phyloP scores from a whole-genome alignment of 2,329 filamentous ascomycete genomes.

The Phaeosphaeriaceae sp. region DNA sequence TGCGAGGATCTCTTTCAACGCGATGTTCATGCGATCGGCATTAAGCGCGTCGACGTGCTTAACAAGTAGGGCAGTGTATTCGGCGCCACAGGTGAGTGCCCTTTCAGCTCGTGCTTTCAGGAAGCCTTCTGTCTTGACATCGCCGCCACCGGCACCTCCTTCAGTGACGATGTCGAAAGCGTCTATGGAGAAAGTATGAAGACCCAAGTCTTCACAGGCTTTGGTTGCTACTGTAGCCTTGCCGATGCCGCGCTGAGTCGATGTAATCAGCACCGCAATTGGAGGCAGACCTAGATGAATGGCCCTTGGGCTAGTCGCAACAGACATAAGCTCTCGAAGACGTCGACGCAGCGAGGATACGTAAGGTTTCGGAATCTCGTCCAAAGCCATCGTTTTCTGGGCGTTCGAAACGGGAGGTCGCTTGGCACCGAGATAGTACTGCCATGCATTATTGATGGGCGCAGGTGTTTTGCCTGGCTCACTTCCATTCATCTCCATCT shows the following conservation, averaged over 20 bases:
- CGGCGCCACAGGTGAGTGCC: conserved; percentile 84
- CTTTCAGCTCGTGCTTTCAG: conserved; percentile 86
- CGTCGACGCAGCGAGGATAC: conserved; percentile 62
- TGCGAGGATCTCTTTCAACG: conserved; percentile 82
- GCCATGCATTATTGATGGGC: conserved; percentile 79
- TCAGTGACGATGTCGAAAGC: conserved; percentile 95
- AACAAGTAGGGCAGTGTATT: conserved; percentile 84
- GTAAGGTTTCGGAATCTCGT: conserved; percentile 51
- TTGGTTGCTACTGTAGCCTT: conserved; percentile 80
- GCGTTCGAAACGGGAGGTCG: conserved; percentile 65
- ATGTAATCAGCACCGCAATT: conserved; percentile 85
- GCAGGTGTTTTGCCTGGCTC: conserved; percentile 82
- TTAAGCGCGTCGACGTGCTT: conserved; percentile 90
- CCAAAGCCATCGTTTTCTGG: conserved; percentile 61
- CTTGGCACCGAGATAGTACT: conserved; percentile 84
- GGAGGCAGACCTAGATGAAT: conserved; percentile 88
- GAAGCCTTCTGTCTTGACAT: conserved; percentile 93
- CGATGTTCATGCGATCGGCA: conserved; percentile 86
- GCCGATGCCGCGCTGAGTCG: conserved; percentile 91
- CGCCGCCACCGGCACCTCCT: conserved; percentile 81
- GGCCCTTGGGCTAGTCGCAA: conserved; percentile 85
- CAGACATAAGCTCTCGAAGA: conserved; percentile 82
- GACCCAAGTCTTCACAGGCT: conserved; percentile 85
- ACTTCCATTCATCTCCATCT: conserved; percentile 90
- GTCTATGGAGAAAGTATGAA: conserved; percentile 89